These are phyloP conservation scores for Tardiomyces blankii DNA, from an alignment of 1,139 yeast species.

Conservation along the genomic window DNA sequence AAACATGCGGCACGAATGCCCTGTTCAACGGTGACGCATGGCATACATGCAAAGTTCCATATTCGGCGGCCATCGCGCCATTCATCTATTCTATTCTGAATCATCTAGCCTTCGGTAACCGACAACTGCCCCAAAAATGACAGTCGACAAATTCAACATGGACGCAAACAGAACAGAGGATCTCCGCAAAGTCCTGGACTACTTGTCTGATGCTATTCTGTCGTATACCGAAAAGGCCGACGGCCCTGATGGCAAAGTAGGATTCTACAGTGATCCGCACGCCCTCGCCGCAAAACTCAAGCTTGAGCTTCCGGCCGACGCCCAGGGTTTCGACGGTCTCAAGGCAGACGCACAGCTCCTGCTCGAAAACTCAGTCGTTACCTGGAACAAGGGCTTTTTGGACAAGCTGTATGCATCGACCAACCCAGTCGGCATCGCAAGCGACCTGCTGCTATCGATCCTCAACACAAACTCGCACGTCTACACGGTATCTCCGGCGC, in stretches of 20 bases:
- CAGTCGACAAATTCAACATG: constrained; percentile 8
- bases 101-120: no score
- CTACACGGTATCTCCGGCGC: constrained; percentile 74
- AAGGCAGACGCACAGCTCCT: constrained; percentile 45
- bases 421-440: constrained; percentile 71
- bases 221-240: constrained; percentile 33
- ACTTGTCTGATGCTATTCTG: constrained; percentile 27
- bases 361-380: constrained; percentile 59
- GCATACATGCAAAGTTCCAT: no score
- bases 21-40: no score
- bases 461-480: constrained; percentile 82
- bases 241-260: constrained; percentile 25
- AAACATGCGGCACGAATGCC: no score
- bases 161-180: constrained; percentile 32
- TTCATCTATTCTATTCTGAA: no score
- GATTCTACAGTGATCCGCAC: constrained; percentile 28
- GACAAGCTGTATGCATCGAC: constrained; percentile 80
- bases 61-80: no score
- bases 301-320: constrained; percentile 25
- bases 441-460: constrained; percentile 58
- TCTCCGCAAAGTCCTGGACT: constrained; percentile 33
- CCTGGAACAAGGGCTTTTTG: constrained; percentile 82
- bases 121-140: neutral
- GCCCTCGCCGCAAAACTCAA: constrained; percentile 21
- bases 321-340: constrained; percentile 33